Evolutionary conservation across 345 rosid species (phyloP).

Genomic region (Eucalyptus coolabah): DNA sequence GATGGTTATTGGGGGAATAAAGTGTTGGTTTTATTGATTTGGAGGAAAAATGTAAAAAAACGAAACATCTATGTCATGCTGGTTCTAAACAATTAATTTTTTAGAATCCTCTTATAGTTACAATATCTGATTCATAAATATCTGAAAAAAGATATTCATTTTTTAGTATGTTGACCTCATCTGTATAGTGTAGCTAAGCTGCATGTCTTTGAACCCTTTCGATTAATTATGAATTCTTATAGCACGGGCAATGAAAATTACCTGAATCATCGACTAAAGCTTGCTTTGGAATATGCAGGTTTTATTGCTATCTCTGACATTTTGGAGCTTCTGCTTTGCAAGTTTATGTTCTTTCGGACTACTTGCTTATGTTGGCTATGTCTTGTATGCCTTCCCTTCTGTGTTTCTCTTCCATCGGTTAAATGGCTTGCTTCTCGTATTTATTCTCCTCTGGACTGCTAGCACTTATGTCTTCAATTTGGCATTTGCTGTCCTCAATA

Average conservation of each 20-base stretch:
- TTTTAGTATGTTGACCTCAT: not conserved
- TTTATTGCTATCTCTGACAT: slow-evolving; percentile 24
- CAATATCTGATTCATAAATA: not conserved
- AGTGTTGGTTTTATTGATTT: not conserved
- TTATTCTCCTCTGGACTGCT: slow-evolving; percentile 35
- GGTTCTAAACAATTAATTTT: not conserved
- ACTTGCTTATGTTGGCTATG: slow-evolving; percentile 38
- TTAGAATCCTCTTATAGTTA: not conserved
- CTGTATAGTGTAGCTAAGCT: not conserved
- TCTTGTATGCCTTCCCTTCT: slow-evolving; percentile 30
- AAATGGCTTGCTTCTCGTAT: slow-evolving; percentile 33
- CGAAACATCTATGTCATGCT: not conserved
- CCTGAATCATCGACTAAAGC: not conserved
- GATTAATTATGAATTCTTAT: not conserved
- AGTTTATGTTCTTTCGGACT: slow-evolving; percentile 34
- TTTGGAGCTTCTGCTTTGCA: slow-evolving; percentile 37
- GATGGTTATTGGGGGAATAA: not conserved
- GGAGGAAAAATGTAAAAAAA: not conserved
- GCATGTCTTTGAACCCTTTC: not conserved
- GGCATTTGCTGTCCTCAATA: slow-evolving; percentile 18
- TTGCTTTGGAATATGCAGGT: slow-evolving; percentile 11
- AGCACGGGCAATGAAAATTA: not conserved
- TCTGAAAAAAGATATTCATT: not conserved
- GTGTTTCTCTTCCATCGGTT: slow-evolving; percentile 22
- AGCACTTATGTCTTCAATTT: slow-evolving; percentile 38